Conservation (phyloP, 2,329 filamentous ascomycete genomes). For the Rhynchosporium agropyri region DNA sequence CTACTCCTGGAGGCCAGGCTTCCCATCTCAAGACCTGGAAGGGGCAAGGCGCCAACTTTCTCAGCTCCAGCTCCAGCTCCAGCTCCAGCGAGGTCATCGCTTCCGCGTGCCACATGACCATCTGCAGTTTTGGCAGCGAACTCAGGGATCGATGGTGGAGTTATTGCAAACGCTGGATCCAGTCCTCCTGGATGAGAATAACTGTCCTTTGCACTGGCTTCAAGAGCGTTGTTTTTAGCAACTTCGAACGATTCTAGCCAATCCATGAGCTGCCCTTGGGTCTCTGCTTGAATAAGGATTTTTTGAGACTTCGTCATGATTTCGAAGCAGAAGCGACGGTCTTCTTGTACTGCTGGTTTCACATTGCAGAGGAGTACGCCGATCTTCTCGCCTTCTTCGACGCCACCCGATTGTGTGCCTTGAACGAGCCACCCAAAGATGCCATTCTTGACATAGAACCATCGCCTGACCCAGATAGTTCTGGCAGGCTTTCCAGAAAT, state of each 20-base stretch:
- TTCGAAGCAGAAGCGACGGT: constrained; percentile 95
- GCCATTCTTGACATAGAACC: constrained; percentile 95
- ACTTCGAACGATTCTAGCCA: constrained; percentile 95
- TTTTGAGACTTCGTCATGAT: constrained; percentile 96
- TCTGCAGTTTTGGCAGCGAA: constrained; percentile 82
- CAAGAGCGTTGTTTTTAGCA: constrained; percentile 89
- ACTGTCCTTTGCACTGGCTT: constrained; percentile 60
- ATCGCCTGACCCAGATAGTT: constrained; percentile 86
- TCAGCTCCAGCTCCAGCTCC: constrained; percentile 54
- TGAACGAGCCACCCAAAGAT: constrained; percentile 95
- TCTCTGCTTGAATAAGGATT: constrained; percentile 88
- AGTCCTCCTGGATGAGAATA: constrained; percentile 50
- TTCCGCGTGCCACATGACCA: constrained; percentile 51
- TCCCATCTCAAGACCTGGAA: constrained; percentile 61
- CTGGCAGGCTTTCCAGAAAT: constrained; percentile 85
- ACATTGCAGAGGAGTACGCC: constrained; percentile 93
- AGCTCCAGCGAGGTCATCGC: constrained; percentile 50
- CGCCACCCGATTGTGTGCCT: constrained; percentile 75
- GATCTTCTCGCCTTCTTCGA: constrained; percentile 94
- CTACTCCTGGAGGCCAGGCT: constrained; percentile 61
- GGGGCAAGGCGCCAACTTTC: constrained; percentile 63
- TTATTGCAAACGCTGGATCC: constrained; percentile 88
- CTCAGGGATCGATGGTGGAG: constrained; percentile 82
- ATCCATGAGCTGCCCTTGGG: constrained; percentile 85
- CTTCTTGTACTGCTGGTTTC: constrained; percentile 87